Percentiles rank a stretch among this genome's conserved stretches.
These are phyloP conservation scores for Amanita thiersii DNA, from an alignment of 768 basidiomycete genomes.

Conservation along the genomic window DNA sequence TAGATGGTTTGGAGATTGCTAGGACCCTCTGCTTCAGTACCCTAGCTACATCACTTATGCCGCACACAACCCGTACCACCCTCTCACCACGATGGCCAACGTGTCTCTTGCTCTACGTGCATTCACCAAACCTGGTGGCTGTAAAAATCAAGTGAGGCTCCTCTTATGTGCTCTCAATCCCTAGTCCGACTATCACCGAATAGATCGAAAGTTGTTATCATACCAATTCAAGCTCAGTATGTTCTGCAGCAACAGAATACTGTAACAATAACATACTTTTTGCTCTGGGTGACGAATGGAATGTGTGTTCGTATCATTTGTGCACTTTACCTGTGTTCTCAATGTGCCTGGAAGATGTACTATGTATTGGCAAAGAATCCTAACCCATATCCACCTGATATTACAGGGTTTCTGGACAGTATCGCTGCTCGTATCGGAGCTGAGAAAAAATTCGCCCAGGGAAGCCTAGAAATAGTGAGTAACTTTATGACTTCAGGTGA, in stretches of 20 bases:
- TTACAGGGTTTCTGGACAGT: conserved; percentile 23
- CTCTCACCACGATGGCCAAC: conserved; percentile 30
- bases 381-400: conserved; percentile 40
- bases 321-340: not conserved
- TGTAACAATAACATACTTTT: conserved; percentile 51
- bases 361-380: conserved; percentile 33
- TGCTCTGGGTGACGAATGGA: conserved; percentile 45
- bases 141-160: conserved; percentile 28
- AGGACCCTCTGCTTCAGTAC: conserved; percentile 39
- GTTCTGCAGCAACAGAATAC: conserved; percentile 46
- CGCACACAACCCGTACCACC: conserved; percentile 38
- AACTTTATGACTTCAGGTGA: conserved; percentile 40
- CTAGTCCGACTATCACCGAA: not conserved
- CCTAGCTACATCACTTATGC: conserved; percentile 44
- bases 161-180: not conserved
- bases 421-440: conserved; percentile 32
- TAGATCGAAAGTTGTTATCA: conserved; percentile 48
- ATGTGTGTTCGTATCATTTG: conserved; percentile 25
- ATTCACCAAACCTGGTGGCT: conserved; percentile 30
- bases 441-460: conserved; percentile 30
- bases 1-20: not conserved
- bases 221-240: conserved; percentile 37
- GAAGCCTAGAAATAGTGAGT: conserved; percentile 31
- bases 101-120: conserved; percentile 28
- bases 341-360: conserved; percentile 23